Conservation (phyloP, 768 basidiomycete genomes). For the Kwoniella sp. region DNA sequence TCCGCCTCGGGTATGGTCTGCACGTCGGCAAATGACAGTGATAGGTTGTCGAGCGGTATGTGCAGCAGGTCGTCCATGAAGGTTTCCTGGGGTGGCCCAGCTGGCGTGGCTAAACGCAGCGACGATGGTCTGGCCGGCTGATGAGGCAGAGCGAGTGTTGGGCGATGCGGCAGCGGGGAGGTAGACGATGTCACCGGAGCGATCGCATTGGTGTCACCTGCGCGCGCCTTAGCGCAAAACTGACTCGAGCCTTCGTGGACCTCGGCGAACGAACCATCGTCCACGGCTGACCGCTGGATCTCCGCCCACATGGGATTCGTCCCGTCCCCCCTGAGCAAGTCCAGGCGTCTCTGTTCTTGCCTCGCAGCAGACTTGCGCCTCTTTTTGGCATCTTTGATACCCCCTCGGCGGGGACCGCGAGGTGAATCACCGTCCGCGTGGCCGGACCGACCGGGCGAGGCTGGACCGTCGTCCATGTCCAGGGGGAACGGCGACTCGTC, state of each 20-base stretch:
- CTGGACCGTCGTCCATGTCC: slow-evolving; percentile 12
- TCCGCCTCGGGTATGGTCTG: slow-evolving; percentile 17
- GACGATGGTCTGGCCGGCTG: slow-evolving; percentile 34
- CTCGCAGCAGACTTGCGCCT: slow-evolving; percentile 17
- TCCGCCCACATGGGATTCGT: slow-evolving; percentile 26
- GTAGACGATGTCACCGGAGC: no score
- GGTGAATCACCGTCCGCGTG: neutral
- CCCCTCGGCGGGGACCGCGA: neutral
- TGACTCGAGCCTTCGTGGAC: no score
- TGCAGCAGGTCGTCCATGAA: slow-evolving; percentile 35
- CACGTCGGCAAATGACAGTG: slow-evolving; percentile 44
- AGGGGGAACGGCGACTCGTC: slow-evolving; percentile 24
- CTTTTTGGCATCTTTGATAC: slow-evolving; percentile 22
- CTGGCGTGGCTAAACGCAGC: slow-evolving; percentile 27
- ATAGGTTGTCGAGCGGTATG: slow-evolving; percentile 43
- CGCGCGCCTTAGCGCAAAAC: no score
- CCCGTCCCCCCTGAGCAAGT: slow-evolving; percentile 44
- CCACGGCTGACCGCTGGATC: no score
- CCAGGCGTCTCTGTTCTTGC: slow-evolving; percentile 37
- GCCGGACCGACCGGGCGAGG: neutral
- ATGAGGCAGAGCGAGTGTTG: slow-evolving; percentile 10
- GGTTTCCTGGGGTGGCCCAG: slow-evolving; percentile 1
- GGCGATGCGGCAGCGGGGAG: no score
- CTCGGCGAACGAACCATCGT: no score
- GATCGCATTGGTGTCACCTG: no score